phyloP scores from a whole-genome alignment of 2,329 filamentous ascomycete species.

The Claviceps fusiformis region DNA sequence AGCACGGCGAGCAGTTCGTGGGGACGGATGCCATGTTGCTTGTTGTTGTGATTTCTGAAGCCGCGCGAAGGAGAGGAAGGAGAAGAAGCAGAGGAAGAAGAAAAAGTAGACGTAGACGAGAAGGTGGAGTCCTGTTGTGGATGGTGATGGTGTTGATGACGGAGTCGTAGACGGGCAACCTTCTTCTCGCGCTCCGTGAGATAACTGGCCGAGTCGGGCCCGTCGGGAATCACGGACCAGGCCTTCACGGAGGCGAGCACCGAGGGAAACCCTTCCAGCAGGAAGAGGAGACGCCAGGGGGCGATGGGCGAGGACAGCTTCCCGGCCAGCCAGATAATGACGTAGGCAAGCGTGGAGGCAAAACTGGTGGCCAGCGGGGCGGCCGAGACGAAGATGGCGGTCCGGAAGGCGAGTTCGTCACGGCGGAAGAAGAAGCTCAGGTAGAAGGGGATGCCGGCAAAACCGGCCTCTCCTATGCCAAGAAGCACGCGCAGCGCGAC shows the following conservation, averaged over 20 bases:
- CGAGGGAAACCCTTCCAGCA: constrained; percentile 75
- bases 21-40: constrained; percentile 29
- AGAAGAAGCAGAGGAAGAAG: neutral
- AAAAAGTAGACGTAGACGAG: neutral
- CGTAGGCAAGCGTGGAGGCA: constrained; percentile 65
- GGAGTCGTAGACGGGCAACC: constrained; percentile 57
- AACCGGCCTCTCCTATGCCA: constrained; percentile 52
- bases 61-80: neutral
- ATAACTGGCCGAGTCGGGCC: constrained; percentile 51
- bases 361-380: constrained; percentile 67
- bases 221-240: constrained; percentile 65
- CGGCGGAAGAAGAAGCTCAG: constrained; percentile 51
- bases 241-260: constrained; percentile 61
- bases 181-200: constrained; percentile 50
- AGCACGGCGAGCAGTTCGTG: constrained; percentile 39
- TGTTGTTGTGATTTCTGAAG: too few relatives aligned
- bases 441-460: constrained; percentile 50
- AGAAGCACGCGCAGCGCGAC: constrained; percentile 42
- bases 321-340: constrained; percentile 54
- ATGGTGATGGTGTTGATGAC: constrained; percentile 23
- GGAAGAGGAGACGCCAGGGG: constrained; percentile 73
- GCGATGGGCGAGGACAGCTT: constrained; percentile 52
- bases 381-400: constrained; percentile 78
- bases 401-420: constrained; percentile 69
- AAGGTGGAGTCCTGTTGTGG: neutral